Conservation (phyloP, 106 monocot species). For the Apostasia shenzhenica region DNA sequence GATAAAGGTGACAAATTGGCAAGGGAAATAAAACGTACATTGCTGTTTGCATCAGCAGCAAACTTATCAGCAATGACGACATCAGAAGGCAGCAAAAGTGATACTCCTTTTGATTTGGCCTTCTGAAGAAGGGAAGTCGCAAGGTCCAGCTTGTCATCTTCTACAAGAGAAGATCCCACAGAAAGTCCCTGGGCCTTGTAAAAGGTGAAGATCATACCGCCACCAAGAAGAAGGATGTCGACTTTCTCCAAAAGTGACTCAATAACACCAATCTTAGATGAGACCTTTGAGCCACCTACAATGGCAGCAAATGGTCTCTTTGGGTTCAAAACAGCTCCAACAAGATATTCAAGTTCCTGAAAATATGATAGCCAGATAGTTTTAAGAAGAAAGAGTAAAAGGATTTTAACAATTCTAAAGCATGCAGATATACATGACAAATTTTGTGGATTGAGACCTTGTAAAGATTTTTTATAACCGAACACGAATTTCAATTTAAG, state of each 20-base stretch:
- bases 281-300: slow-evolving; percentile 67
- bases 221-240: slow-evolving; percentile 54
- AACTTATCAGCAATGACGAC: slow-evolving; percentile 65
- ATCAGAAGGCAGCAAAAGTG: slow-evolving; percentile 53
- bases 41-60: slow-evolving; percentile 58
- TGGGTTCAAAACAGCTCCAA: slow-evolving; percentile 52
- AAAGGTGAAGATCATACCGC: slow-evolving; percentile 70
- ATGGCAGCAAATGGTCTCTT: slow-evolving; percentile 63
- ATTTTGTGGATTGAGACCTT: not conserved
- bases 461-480: not conserved
- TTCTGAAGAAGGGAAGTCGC: slow-evolving; percentile 50
- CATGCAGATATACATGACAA: not conserved
- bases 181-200: slow-evolving; percentile 55
- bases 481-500: too few relatives aligned
- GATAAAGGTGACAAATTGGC: not conserved
- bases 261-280: slow-evolving; percentile 66
- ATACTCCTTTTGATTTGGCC: slow-evolving; percentile 54
- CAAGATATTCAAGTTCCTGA: slow-evolving; percentile 64
- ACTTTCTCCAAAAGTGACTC: slow-evolving; percentile 48
- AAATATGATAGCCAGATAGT: not conserved
- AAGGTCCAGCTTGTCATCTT: slow-evolving; percentile 54
- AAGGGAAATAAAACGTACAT: slow-evolving; percentile 19
- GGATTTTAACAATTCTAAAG: not conserved
- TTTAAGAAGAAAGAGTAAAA: not conserved
- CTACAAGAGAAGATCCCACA: slow-evolving; percentile 56